Base-by-base conservation (phyloP, 1,139 yeast genomes). In the Zhuliangozyma parablackwelliae region DNA sequence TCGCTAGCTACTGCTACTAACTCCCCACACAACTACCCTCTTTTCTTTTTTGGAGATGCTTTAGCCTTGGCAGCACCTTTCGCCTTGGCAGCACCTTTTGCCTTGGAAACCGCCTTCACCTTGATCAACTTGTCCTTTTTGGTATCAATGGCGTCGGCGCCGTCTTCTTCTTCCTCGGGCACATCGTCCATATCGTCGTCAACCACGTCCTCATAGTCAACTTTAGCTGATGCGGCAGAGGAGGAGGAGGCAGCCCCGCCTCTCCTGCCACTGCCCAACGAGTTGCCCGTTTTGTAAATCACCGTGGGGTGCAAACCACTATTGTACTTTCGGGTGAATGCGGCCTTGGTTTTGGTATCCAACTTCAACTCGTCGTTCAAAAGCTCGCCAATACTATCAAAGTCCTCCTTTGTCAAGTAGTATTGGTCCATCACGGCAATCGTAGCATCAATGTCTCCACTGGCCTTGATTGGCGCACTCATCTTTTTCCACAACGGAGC, bases 251-350 rank as follows among this genome's bases (percentile, higher is more conserved):
- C 16, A 39, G 68, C 68, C 33, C 59, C 58, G 10, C 55, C 50
- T 10, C 59, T 59, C 9, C 59, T 64, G 1, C 69, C 59, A 45
- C 53, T 48, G 20, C 69, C 59, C 12, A 74, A 69, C 5, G 80
- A 71, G 45, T 74, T 75, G 8, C 84, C 84, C 1, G 84, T 78
- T 49, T 75, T 78, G 69, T 84, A 84, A 42, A 87, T 88, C 3
- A 96, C 89, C 3, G 86, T 79, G 1, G 97, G 97, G 61, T 92
- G 98, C 8, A 79, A 66, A 32, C 61, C 60, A 11, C 76, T 59
- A 56, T 94, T 94, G 57, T 92, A 92, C 46, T 73, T 78, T 47
- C 96, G 70, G 0, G 99, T 94, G 57, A 92, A 89, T 9, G 88
- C 82, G 6, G 94, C 67, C 56, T 94, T 94, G 16, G 80, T 81